Percentiles rank a stretch among this genome's conserved stretches.
Conservation (phyloP, 257 asterid genomes). For the Osmanthus fragrans region DNA sequence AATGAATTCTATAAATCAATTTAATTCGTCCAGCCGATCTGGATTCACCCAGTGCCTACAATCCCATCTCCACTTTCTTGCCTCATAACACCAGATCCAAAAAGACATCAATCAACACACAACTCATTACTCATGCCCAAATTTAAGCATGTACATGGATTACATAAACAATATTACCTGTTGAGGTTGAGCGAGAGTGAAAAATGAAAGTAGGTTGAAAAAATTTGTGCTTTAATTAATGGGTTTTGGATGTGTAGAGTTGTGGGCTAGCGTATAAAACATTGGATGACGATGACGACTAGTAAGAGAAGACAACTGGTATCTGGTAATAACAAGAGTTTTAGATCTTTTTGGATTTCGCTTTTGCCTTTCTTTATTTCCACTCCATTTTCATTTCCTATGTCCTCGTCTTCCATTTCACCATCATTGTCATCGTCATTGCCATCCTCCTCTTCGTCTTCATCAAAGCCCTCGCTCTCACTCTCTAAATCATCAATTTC, state of each 20-base stretch:
- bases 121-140: not conserved
- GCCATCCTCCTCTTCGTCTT: no score
- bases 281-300: constrained; percentile 13
- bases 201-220: not conserved
- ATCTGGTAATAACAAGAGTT: constrained; percentile 13
- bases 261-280: not conserved
- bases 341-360: constrained; percentile 23
- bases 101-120: not conserved
- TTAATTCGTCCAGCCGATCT: not conserved
- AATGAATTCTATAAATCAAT: not conserved
- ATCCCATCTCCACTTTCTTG: not conserved
- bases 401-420: no score
- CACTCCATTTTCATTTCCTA: no score
- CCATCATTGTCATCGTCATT: no score
- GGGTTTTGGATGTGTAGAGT: not conserved
- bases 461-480: no score
- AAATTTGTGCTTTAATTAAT: not conserved
- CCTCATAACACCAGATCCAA: constrained; percentile 1
- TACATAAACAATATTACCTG: not conserved
- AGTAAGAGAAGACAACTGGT: constrained; percentile 1
- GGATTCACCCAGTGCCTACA: not conserved
- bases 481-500: no score
- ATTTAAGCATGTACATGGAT: not conserved
- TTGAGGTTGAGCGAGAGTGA: not conserved
- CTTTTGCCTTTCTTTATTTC: constrained; percentile 5